Conservation (phyloP, 495 filamentous ascomycete species). For the Penicillium cinerascens region DNA sequence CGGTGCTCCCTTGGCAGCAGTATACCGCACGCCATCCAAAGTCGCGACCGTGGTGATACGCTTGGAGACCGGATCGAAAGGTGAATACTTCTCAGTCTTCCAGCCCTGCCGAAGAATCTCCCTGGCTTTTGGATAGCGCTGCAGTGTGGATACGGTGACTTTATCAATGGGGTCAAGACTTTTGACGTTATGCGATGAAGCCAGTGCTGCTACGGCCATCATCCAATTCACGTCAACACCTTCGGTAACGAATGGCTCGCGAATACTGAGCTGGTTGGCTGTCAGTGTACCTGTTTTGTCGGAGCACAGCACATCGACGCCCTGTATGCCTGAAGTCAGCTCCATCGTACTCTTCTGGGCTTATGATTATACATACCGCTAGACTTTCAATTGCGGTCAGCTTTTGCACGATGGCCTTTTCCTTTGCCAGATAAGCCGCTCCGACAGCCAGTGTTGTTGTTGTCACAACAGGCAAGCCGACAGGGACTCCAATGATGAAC, state of each 20-base stretch:
- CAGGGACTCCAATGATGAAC: slow-evolving; percentile 90
- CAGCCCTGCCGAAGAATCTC: slow-evolving; percentile 63
- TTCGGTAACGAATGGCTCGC: slow-evolving; percentile 67
- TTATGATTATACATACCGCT: slow-evolving; percentile 47
- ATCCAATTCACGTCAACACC: slow-evolving; percentile 72
- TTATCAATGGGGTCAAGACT: slow-evolving; percentile 73
- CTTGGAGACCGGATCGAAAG: slow-evolving; percentile 74
- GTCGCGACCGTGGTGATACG: slow-evolving; percentile 62
- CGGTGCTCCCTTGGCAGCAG: slow-evolving; percentile 68
- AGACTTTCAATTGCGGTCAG: slow-evolving; percentile 91
- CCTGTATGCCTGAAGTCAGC: slow-evolving; percentile 41
- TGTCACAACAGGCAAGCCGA: slow-evolving; percentile 92
- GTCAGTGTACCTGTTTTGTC: slow-evolving; percentile 81
- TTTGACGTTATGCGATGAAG: slow-evolving; percentile 71
- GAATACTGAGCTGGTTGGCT: slow-evolving; percentile 68
- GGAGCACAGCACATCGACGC: slow-evolving; percentile 94
- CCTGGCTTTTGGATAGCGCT: slow-evolving; percentile 63
- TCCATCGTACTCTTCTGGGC: neutral
- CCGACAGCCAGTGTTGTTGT: slow-evolving; percentile 97
- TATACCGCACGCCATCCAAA: slow-evolving; percentile 60
- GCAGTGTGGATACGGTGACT: slow-evolving; percentile 65
- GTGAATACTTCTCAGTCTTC: slow-evolving; percentile 66
- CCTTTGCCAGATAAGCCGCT: slow-evolving; percentile 88
- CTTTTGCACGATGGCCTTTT: slow-evolving; percentile 96
- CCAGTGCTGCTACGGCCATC: slow-evolving; percentile 68